A percentile compares a stretch with the other conserved stretches of the same genome.
Evolutionary conservation across 352 stramenopile genomes (phyloP).

Genomic region (Phytophthora melonis): DNA sequence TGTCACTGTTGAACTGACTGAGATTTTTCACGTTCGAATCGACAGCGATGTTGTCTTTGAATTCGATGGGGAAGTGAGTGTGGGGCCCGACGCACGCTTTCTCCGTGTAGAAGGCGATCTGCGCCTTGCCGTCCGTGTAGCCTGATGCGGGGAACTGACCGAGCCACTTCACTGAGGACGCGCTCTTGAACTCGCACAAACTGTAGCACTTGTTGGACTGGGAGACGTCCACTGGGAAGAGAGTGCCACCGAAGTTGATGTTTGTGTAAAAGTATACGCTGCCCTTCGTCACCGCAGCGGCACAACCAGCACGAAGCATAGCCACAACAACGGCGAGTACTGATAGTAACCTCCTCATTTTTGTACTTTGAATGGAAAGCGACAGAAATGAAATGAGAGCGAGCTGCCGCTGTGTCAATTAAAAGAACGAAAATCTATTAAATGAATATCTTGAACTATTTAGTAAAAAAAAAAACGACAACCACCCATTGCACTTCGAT

Average conservation of each 20-base stretch:
- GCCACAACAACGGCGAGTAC: not conserved
- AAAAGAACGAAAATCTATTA: too few species aligned
- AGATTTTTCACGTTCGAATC: too few species aligned
- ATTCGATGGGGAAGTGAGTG: too few species aligned
- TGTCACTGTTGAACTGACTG: too few species aligned
- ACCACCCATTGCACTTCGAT: too few species aligned
- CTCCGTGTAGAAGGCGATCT: not conserved
- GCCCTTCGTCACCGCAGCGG: slow-evolving; percentile 8
- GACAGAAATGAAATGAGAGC: not conserved
- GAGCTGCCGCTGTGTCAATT: too few species aligned
- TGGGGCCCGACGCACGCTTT: not conserved
- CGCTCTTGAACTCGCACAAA: not conserved
- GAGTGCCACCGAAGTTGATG: slow-evolving; percentile 6
- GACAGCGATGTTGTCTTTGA: too few species aligned
- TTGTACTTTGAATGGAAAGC: not conserved
- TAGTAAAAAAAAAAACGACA: too few species aligned
- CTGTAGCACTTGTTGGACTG: not conserved
- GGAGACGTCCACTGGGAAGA: not conserved
- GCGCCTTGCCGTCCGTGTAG: not conserved
- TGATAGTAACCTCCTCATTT: not conserved
- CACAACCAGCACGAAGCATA: not conserved
- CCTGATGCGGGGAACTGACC: not conserved
- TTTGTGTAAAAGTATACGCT: slow-evolving; percentile 24
- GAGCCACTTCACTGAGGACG: not conserved
- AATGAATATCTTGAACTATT: too few species aligned